Conservation (phyloP, 2,329 filamentous ascomycete genomes). For the Apiospora marii region DNA sequence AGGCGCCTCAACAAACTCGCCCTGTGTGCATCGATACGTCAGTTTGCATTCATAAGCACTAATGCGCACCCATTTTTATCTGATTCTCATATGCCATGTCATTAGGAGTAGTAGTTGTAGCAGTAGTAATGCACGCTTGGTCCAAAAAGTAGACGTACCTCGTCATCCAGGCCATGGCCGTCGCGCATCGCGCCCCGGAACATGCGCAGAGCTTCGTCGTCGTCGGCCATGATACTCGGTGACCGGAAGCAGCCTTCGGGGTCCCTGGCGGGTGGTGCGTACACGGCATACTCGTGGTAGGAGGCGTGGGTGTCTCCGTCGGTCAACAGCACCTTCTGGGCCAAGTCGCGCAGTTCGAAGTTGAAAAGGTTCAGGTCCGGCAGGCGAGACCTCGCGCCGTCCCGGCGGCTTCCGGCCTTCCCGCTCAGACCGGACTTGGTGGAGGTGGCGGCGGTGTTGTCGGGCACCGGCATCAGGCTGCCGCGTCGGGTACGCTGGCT, state of each 20-base stretch:
- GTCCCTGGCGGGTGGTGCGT: slow-evolving; percentile 33
- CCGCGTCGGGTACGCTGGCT: slow-evolving; percentile 35
- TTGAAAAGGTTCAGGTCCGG: slow-evolving; percentile 40
- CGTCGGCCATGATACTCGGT: slow-evolving; percentile 41
- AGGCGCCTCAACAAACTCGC: slow-evolving; percentile 37
- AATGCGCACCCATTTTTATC: not conserved
- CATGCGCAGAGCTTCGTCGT: slow-evolving; percentile 38
- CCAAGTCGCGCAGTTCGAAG: slow-evolving; percentile 40
- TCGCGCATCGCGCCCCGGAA: slow-evolving; percentile 37
- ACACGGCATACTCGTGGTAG: slow-evolving; percentile 43
- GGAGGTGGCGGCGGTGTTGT: not conserved
- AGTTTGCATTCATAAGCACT: slow-evolving; percentile 22
- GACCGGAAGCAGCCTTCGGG: slow-evolving; percentile 34
- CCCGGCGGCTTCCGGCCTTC: slow-evolving; percentile 21
- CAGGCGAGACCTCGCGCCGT: slow-evolving; percentile 28
- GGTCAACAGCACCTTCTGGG: slow-evolving; percentile 35
- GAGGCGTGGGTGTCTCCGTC: slow-evolving; percentile 38
- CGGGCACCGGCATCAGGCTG: slow-evolving; percentile 34
- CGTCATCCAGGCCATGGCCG: slow-evolving; percentile 38
- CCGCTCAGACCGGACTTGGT: slow-evolving; percentile 5
- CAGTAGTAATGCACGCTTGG: not conserved
- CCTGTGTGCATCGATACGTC: slow-evolving; percentile 30
- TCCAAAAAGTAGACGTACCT: slow-evolving; percentile 32
- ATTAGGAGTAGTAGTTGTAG: not conserved
- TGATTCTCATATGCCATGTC: not conserved